These are phyloP conservation scores for Alternaria sp. DNA, from an alignment of 2,329 filamentous ascomycete species.

Conservation along the genomic window DNA sequence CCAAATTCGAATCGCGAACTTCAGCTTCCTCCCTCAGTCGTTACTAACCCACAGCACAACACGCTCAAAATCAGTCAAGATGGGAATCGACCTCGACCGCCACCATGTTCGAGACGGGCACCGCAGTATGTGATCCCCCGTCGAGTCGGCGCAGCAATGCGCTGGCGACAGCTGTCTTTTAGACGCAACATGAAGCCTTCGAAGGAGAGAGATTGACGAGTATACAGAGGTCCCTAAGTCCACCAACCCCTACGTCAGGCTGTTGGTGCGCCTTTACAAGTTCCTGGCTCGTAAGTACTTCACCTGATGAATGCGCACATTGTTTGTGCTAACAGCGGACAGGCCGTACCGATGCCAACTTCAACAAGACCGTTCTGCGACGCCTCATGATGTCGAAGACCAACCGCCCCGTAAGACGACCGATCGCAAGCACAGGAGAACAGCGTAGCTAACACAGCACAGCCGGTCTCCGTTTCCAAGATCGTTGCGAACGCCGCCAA, in stretches of 20 bases:
- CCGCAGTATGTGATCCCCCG: conserved; percentile 60
- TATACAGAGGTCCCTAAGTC: conserved; percentile 69
- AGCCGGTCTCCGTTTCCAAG: conserved; percentile 86
- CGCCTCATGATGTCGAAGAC: conserved; percentile 98
- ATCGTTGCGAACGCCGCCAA: conserved; percentile 70
- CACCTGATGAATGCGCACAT: conserved; percentile 3
- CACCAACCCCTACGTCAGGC: conserved; percentile 96
- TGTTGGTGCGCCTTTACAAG: conserved; percentile 97
- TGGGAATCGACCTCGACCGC: conserved; percentile 57
- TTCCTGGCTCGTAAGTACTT: conserved; percentile 85
- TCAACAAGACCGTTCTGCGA: conserved; percentile 99
- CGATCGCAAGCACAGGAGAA: not conserved
- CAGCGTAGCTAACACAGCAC: conserved; percentile 23
- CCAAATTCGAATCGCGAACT: conserved; percentile 24
- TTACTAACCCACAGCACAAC: conserved; percentile 44
- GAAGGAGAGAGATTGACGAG: conserved; percentile 45
- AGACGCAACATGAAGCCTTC: conserved; percentile 47
- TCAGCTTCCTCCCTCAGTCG: conserved; percentile 13
- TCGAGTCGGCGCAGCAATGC: conserved; percentile 49
- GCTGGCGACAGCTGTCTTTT: conserved; percentile 47
- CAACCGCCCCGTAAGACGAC: conserved; percentile 69
- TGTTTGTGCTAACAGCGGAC: conserved; percentile 35
- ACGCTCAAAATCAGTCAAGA: conserved; percentile 44
- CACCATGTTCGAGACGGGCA: conserved; percentile 72
- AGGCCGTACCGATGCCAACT: conserved; percentile 95